phyloP scores from a whole-genome alignment of 257 asterid species.

The Nicotiana tabacum region DNA sequence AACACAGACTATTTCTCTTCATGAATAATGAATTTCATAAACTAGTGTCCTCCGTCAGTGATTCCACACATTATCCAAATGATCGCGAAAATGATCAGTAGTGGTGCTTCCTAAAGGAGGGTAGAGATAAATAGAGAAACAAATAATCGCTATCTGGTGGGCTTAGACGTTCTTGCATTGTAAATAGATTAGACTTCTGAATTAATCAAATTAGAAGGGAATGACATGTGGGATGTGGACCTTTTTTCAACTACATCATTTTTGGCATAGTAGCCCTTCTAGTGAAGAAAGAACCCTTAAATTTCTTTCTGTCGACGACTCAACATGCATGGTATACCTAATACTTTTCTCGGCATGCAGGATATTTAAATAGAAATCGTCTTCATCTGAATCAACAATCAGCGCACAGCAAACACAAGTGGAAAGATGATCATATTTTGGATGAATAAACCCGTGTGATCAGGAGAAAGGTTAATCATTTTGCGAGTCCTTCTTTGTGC shows the following conservation, averaged over 20 bases:
- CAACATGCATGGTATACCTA: not conserved
- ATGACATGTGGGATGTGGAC: not conserved
- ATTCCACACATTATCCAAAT: not conserved
- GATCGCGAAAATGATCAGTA: not conserved
- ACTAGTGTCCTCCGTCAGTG: not conserved
- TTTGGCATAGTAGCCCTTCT: not conserved
- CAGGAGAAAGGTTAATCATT: not conserved
- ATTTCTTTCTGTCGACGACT: not conserved
- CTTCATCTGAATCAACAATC: not conserved
- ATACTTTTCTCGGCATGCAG: not conserved
- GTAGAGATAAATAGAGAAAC: not conserved
- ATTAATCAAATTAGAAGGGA: not conserved
- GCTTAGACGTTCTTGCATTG: not conserved
- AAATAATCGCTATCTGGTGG: not conserved
- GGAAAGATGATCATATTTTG: not conserved
- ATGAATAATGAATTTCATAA: too few species aligned
- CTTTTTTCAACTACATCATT: not conserved
- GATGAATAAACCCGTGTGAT: not conserved
- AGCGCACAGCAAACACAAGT: not conserved
- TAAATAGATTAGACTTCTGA: not conserved
- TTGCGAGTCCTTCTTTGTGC: not conserved
- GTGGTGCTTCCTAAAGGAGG: not conserved
- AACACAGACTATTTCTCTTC: not conserved
- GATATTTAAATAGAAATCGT: not conserved
- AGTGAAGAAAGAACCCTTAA: not conserved